Percentiles rank a stretch among this genome's conserved stretches.
These are phyloP conservation scores for Biancaea sappan DNA, from an alignment of 306 rosid species.

Conservation along the genomic window DNA sequence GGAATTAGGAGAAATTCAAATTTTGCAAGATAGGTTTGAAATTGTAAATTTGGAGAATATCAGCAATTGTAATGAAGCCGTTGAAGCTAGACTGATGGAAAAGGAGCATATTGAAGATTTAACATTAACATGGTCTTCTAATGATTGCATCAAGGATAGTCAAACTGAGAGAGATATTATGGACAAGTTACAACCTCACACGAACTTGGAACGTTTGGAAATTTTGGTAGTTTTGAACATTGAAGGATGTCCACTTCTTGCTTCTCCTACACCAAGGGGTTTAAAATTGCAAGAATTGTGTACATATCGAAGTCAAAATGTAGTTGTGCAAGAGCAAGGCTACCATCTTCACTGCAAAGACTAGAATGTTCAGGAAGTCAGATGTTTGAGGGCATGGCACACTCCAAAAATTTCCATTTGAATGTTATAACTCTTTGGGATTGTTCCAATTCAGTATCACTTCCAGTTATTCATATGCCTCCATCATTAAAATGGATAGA, in stretches of 20 bases:
- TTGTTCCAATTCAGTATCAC: not conserved
- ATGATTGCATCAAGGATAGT: no score
- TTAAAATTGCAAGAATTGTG: not conserved
- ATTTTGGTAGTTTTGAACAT: no score
- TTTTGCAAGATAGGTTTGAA: not conserved
- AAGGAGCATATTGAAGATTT: no score
- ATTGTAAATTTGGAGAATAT: not conserved
- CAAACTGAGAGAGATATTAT: no score
- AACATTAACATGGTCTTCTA: no score
- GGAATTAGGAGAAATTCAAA: slow-evolving; percentile 12
- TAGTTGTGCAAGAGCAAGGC: not conserved
- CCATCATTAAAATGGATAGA: not conserved
- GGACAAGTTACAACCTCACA: no score
- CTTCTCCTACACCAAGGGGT: not conserved
- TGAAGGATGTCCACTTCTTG: not conserved
- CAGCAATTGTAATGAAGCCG: not conserved
- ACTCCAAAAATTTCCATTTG: not conserved
- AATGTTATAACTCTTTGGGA: fast-evolving
- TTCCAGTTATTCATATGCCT: not conserved
- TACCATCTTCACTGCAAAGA: not conserved
- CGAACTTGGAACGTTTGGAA: no score
- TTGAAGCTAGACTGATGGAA: no score
- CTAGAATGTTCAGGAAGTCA: not conserved
- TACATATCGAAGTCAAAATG: not conserved
- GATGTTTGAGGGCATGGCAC: not conserved